These are phyloP conservation scores for Starmera stellimalicola DNA, from an alignment of 1,139 yeast genomes.

Conservation along the genomic window DNA sequence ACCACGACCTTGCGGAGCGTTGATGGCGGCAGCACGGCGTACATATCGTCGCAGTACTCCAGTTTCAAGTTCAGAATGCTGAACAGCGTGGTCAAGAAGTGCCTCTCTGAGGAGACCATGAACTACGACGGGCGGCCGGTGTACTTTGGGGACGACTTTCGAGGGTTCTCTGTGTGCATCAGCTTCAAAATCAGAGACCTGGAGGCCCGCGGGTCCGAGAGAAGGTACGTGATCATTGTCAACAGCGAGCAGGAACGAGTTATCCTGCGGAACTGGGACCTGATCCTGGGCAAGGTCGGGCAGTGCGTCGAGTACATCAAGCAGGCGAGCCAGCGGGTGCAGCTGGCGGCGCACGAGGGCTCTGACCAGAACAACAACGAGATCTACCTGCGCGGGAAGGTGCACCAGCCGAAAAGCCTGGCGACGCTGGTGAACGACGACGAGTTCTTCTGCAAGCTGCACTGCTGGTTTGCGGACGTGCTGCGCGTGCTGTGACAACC, in stretches of 20 bases:
- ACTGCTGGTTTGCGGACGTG: conserved; percentile 54
- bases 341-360: not conserved
- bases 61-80: conserved; percentile 27
- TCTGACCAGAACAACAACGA: conserved; percentile 27
- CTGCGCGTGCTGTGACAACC: conserved; percentile 14
- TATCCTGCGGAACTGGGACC: conserved; percentile 49
- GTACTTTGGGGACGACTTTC: conserved; percentile 57
- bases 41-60: conserved; percentile 57
- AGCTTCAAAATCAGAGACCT: conserved; percentile 62
- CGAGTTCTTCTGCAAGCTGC: conserved; percentile 52
- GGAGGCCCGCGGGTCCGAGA: conserved; percentile 70
- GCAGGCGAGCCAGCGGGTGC: conserved; percentile 27
- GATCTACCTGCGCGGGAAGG: conserved; percentile 35
- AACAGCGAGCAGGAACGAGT: conserved; percentile 48
- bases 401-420: conserved; percentile 47
- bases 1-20: conserved; percentile 7
- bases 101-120: conserved; percentile 65
- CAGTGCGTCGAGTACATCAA: conserved; percentile 44
- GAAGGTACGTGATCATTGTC: conserved; percentile 60
- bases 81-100: conserved; percentile 42
- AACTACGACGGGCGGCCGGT: conserved; percentile 59
- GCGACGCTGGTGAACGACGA: conserved; percentile 52
- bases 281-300: conserved; percentile 39
- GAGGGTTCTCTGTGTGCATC: conserved; percentile 59
- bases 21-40: conserved; percentile 15